Base-by-base conservation (phyloP, 768 basidiomycete species). In the Mycena venus region DNA sequence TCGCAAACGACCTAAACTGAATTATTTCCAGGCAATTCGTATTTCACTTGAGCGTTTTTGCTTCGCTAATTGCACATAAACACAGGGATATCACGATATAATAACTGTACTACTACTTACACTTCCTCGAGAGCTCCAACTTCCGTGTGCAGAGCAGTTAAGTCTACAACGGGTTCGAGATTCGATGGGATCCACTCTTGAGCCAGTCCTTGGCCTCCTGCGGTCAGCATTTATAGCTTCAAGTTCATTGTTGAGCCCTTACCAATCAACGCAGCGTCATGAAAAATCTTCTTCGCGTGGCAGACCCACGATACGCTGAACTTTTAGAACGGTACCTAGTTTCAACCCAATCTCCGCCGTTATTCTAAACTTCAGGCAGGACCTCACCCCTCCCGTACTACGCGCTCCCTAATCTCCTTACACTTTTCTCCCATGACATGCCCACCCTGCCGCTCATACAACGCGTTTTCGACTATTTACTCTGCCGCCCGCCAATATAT, bases 71-170 rank as follows among this genome's bases (percentile, higher is more conserved):
- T 38, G 34, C 29, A 42, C 29, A 55, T 29, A 49, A 59, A 56
- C 47, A 34, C 81, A 97, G 92, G 97, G 97, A 55, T 98, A 95
- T 83, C 97, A 98, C 79, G 97, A 98, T 79, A 96, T 99, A 51
- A 87, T 96, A 25, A 94, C 95, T 0, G 96, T 98, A 15, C 73
- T 98, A 4, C 92, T 91, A 77, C 86, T 96, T 36, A 95, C 94
- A 0, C 84, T 96, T 7, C 93, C 94, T 3, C 82, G 81, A 29
- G 89, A 91, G 53, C 77, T 91, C 27, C 93, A 90, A 53, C 81
- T 92, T 0, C 81, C 83, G 4, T 92, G 90, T 59, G 87, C 87
- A 9, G 95, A 96, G 84, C 92, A 94, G 77, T 77, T 96, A 38
- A 95, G 94, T 78, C 82, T 96, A 38, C 91, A 95, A 60, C 82